A percentile compares a stretch with the other conserved stretches of the same genome.
Conservation (phyloP, 139 green algal genomes). For the Nannochloris sp. region DNA sequence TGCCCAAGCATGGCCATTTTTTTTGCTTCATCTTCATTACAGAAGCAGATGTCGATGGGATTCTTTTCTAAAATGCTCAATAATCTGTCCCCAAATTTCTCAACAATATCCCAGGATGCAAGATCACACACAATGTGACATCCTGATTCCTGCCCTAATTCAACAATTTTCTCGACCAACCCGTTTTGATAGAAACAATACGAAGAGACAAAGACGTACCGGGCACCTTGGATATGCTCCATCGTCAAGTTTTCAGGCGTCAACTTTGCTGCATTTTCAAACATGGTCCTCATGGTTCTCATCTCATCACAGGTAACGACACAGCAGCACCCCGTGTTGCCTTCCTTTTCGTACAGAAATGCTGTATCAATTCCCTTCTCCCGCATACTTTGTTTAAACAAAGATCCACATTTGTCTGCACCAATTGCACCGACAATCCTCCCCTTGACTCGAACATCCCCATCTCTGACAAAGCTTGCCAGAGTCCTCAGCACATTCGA, state of each 20-base stretch:
- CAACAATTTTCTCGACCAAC: constrained; percentile 30
- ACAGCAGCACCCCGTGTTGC: constrained; percentile 36
- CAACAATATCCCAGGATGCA: constrained; percentile 60
- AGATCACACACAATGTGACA: constrained; percentile 48
- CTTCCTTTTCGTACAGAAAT: constrained; percentile 19
- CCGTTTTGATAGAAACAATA: constrained; percentile 42
- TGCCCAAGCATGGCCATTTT: constrained; percentile 15
- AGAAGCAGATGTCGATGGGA: constrained; percentile 40
- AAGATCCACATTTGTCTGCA: constrained; percentile 33
- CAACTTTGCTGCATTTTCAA: constrained; percentile 18
- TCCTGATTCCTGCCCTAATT: constrained; percentile 25
- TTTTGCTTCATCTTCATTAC: constrained; percentile 52
- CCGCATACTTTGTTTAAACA: constrained; percentile 42
- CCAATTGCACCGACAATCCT: constrained; percentile 26
- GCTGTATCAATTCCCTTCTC: constrained; percentile 28
- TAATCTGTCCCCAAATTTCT: constrained; percentile 28
- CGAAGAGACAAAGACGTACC: constrained; percentile 9
- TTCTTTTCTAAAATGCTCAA: constrained; percentile 24
- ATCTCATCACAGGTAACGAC: constrained; percentile 39
- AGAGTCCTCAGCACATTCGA: constrained; percentile 29
- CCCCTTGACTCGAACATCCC: constrained; percentile 21
- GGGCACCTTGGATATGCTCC: background rate
- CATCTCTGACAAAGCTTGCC: background rate
- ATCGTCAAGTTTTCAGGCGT: background rate
- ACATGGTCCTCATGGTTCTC: constrained; percentile 55